Conservation (phyloP, 768 basidiomycete species). For the Lentinula raphanica region DNA sequence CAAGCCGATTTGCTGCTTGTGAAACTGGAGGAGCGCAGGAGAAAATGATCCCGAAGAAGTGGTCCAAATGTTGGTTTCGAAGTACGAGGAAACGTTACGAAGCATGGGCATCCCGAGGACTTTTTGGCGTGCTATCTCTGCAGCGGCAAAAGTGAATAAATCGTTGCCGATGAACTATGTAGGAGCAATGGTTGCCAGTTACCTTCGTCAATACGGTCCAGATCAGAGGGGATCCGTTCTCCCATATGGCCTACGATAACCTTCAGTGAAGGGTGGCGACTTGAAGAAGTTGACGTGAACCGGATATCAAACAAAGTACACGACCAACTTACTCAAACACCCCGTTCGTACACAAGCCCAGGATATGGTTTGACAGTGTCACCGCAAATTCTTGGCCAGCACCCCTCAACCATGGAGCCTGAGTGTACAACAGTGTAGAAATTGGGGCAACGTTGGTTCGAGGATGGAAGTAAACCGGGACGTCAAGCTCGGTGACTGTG, state of each 20-base stretch:
- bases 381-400: conserved; percentile 33
- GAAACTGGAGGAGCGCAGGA: conserved; percentile 32
- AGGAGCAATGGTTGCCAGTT: conserved; percentile 2
- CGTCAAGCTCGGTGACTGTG: conserved; percentile 5
- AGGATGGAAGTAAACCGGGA: conserved; percentile 7
- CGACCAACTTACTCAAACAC: conserved; percentile 23
- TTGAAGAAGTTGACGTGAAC: conserved; percentile 9
- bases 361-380: conserved; percentile 33
- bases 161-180: no score
- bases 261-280: conserved; percentile 36
- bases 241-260: conserved; percentile 42
- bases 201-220: conserved; percentile 36
- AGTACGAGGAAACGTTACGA: conserved; percentile 32
- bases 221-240: conserved; percentile 38
- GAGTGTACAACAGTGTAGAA: conserved; percentile 4
- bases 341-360: conserved; percentile 34
- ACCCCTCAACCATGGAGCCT: conserved; percentile 29
- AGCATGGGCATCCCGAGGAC: conserved; percentile 27
- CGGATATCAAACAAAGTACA: neutral
- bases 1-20: conserved; percentile 35
- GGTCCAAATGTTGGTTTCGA: conserved; percentile 33
- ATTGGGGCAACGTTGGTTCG: neutral
- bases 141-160: neutral
- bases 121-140: neutral
- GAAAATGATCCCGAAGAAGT: conserved; percentile 38